Conservation (phyloP, 202 grass and related monocot species). For the Schoenoplectus triqueter region DNA sequence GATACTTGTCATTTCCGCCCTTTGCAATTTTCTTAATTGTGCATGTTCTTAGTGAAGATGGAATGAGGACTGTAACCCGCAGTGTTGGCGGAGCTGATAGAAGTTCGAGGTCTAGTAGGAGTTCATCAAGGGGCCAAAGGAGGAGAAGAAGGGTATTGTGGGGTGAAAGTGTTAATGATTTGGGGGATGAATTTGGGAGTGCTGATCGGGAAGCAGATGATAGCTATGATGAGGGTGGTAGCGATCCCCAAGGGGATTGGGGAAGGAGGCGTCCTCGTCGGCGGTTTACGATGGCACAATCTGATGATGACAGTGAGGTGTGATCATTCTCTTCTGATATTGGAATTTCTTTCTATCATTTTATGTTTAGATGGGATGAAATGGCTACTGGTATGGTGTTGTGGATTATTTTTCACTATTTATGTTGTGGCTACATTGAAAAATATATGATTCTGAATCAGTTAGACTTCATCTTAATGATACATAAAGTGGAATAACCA, state of each 20-base stretch:
- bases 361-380: not conserved
- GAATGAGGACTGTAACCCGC: conserved; percentile 8
- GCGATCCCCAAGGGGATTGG: not conserved
- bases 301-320: conserved; percentile 39
- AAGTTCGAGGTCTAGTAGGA: conserved; percentile 22
- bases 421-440: not conserved
- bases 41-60: conserved; percentile 39
- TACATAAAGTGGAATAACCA: conserved; percentile 6
- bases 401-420: conserved; percentile 7
- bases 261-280: conserved; percentile 18
- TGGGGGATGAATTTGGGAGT: conserved; percentile 20
- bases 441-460: not conserved
- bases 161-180: conserved; percentile 33
- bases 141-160: conserved; percentile 41
- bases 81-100: not conserved
- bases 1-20: conserved; percentile 33
- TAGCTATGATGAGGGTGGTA: conserved; percentile 17
- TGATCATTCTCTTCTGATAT: conserved; percentile 8
- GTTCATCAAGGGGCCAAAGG: conserved; percentile 24
- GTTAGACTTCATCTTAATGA: not conserved
- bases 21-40: conserved; percentile 43
- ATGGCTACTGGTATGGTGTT: not conserved
- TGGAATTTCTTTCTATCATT: not conserved
- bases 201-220: conserved; percentile 15
- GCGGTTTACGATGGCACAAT: conserved; percentile 21